A percentile compares a stretch with the other conserved stretches of the same genome.
phyloP scores from a whole-genome alignment of 768 basidiomycete species.

The Zangia roseola region DNA sequence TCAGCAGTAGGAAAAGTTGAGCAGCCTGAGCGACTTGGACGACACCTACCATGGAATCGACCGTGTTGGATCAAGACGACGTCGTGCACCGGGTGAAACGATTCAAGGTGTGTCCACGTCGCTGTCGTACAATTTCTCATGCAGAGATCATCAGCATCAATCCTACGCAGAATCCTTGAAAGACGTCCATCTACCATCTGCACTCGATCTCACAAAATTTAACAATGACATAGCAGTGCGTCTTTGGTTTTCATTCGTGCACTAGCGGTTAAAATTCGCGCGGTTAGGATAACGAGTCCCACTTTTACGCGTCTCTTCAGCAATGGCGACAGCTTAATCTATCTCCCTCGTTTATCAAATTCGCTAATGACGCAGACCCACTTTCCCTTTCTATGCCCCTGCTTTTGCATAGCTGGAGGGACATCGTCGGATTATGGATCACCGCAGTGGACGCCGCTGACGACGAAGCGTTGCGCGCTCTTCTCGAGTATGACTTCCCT shows the following conservation, averaged over 20 bases:
- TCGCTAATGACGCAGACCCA: slow-evolving; percentile 57
- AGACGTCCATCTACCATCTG: slow-evolving; percentile 69
- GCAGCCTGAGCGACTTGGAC: no score
- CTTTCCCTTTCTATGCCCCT: slow-evolving; percentile 77
- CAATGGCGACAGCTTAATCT: slow-evolving; percentile 83
- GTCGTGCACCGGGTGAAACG: slow-evolving; percentile 42
- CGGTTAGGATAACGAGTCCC: slow-evolving; percentile 68
- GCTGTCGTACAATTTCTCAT: neutral
- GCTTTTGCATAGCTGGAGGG: slow-evolving; percentile 76
- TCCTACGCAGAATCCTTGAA: slow-evolving; percentile 68
- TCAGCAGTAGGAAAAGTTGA: slow-evolving; percentile 1
- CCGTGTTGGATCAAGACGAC: slow-evolving; percentile 17
- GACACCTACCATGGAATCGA: slow-evolving; percentile 10
- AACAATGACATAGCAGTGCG: slow-evolving; percentile 60
- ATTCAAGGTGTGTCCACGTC: slow-evolving; percentile 43
- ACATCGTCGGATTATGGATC: slow-evolving; percentile 66
- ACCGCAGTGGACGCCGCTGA: slow-evolving; percentile 55
- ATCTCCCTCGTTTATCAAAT: slow-evolving; percentile 68
- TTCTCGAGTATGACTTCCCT: slow-evolving; percentile 64
- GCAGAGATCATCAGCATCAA: slow-evolving; percentile 52
- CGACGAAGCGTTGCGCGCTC: slow-evolving; percentile 67
- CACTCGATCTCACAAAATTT: slow-evolving; percentile 52
- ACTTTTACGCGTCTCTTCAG: slow-evolving; percentile 71
- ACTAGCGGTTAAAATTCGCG: no score
- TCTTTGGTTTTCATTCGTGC: no score